phyloP scores from a whole-genome alignment of 2,329 filamentous ascomycete genomes.

The Ilyonectria destructans region DNA sequence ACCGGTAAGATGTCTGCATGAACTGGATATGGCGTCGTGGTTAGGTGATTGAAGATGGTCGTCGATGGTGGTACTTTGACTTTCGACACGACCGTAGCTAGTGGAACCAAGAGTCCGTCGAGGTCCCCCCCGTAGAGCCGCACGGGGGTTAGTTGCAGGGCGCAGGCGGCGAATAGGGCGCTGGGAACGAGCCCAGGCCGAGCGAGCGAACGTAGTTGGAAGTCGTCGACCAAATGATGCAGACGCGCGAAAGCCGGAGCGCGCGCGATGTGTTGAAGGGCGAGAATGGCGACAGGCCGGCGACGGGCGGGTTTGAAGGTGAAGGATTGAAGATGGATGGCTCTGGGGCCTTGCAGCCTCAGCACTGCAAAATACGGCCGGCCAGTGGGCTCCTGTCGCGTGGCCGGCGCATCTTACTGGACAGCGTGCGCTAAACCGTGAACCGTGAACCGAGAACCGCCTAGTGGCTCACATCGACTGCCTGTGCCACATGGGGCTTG shows the following conservation, averaged over 20 bases:
- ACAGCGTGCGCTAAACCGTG: slow-evolving; percentile 13
- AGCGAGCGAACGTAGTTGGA: slow-evolving; percentile 10
- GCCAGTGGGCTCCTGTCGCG: slow-evolving; percentile 25
- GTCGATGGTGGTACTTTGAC: slow-evolving; percentile 31
- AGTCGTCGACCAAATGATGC: slow-evolving; percentile 8
- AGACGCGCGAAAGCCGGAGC: slow-evolving; percentile 18
- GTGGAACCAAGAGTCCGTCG: slow-evolving; percentile 39
- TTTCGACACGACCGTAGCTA: slow-evolving; percentile 36
- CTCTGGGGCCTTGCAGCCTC: slow-evolving; percentile 36
- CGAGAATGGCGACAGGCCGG: slow-evolving; percentile 11
- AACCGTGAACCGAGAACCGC: slow-evolving; percentile 14
- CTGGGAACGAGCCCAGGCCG: background rate
- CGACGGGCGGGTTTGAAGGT: slow-evolving; percentile 30
- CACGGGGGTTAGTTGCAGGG: slow-evolving; percentile 27
- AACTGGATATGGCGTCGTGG: slow-evolving; percentile 13
- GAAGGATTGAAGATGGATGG: slow-evolving; percentile 35
- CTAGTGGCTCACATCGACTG: slow-evolving; percentile 29
- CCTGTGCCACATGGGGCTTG: slow-evolving; percentile 28
- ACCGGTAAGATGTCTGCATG: slow-evolving; percentile 30
- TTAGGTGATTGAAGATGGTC: slow-evolving; percentile 22
- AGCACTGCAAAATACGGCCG: slow-evolving; percentile 19
- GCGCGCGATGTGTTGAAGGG: slow-evolving; percentile 16
- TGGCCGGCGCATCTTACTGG: slow-evolving; percentile 36
- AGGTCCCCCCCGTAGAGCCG: slow-evolving; percentile 32
- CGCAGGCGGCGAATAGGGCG: slow-evolving; percentile 19